phyloP scores from a whole-genome alignment of 2,329 filamentous ascomycete species.

The Trichocomaceae sp. region DNA sequence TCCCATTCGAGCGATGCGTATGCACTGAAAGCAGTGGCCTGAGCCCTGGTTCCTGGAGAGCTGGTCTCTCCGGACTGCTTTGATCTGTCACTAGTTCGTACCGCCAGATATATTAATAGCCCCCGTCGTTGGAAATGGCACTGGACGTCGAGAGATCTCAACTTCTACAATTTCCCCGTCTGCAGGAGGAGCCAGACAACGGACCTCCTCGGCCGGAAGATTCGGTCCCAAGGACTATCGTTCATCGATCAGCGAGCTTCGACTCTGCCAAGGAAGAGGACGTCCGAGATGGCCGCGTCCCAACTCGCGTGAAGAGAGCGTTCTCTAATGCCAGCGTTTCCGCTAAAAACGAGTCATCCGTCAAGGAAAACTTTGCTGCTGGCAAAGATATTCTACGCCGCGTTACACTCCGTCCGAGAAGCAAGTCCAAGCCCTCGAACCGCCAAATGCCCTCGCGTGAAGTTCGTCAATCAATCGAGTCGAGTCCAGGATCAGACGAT shows the following conservation, averaged over 20 bases:
- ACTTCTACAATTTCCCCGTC: slow-evolving; percentile 16
- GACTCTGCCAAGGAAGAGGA: slow-evolving; percentile 45
- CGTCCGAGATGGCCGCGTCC: slow-evolving; percentile 21
- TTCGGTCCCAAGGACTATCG: slow-evolving; percentile 14
- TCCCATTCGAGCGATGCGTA: slow-evolving; percentile 12
- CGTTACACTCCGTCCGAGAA: slow-evolving; percentile 32
- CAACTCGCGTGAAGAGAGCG: slow-evolving; percentile 42
- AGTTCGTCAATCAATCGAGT: background rate
- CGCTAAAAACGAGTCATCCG: slow-evolving; percentile 28
- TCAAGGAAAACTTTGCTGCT: slow-evolving; percentile 33
- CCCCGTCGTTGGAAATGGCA: slow-evolving; percentile 24
- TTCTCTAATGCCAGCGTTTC: slow-evolving; percentile 45
- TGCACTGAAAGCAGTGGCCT: slow-evolving; percentile 12
- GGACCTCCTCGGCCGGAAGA: background rate
- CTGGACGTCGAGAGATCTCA: slow-evolving; percentile 19
- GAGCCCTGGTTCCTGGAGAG: slow-evolving; percentile 31
- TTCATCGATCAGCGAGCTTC: slow-evolving; percentile 54
- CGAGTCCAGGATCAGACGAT: background rate
- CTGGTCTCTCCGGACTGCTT: slow-evolving; percentile 33
- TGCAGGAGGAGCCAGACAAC: slow-evolving; percentile 13
- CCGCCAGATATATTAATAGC: background rate
- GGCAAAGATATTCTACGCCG: slow-evolving; percentile 38
- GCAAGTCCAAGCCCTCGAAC: slow-evolving; percentile 26
- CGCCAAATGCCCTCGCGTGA: slow-evolving; percentile 15
- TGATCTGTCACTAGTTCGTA: background rate